Base-by-base conservation (phyloP, 1,139 yeast genomes). In the Saccharomyces hybrid region DNA sequence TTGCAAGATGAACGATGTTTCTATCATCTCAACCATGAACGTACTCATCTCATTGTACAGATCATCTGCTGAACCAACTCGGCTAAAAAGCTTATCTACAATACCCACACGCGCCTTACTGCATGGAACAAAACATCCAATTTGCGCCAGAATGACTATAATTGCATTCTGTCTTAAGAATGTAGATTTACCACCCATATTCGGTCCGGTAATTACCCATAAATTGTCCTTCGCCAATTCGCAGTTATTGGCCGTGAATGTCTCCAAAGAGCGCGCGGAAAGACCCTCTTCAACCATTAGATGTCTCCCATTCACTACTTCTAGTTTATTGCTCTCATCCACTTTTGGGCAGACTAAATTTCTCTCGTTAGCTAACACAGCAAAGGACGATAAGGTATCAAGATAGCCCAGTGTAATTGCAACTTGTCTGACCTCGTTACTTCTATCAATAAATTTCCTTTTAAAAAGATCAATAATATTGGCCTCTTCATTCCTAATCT, bases 21-120 rank as follows among this genome's bases (percentile, higher is more conserved):
- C 99, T n/a, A 88, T 80, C 98, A 93, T 91, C 64, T 93, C 98
- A 14, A 91, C 96, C 98, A 93, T 90, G 64, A 93, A 93, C 0
- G 99, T 91, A 59, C 96, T 88, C 70, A 90, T 78, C 60, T 91
- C 95, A 56, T 88, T 82, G 65, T 78, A 89, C 41, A 93, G 73
- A 64, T 91, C 96, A 70, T 93, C 99, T 0, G 95, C 88, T 0
- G 97, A 90, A 0, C 97, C 97, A 28, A 87, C 84, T 47, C 99
- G 76, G 41, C 96, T 89, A 65, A 88, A 91, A 1, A 93, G 80
- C 59, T 83, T 84, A 69, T 93, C 98, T 0, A 90, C 95, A 5
- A 89, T 69, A 0, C 96, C 96, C 23, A 93, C 71, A 14, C 72
- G 76, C 0, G 96, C 96, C 23, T 68, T 67, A 5, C 71, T 68